Evolutionary conservation across 108 stramenopile genomes (phyloP).

Genomic region (Tribonema minus): DNA sequence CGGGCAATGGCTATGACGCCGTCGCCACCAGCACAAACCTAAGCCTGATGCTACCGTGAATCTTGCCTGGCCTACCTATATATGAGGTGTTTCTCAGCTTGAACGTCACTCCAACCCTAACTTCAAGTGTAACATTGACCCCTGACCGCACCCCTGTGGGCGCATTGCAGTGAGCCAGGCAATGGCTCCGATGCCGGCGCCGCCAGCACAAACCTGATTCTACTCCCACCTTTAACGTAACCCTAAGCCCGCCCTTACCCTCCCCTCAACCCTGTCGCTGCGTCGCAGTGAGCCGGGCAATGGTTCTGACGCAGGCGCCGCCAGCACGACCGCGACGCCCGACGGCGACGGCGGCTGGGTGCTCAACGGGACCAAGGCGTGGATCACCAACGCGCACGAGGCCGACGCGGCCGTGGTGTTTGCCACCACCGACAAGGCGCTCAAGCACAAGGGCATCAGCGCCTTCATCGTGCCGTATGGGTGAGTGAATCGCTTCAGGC

Average conservation of each 20-base stretch:
- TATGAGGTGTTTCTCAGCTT: too few relatives aligned
- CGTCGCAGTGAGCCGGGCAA: conserved; percentile 78
- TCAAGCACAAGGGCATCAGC: conserved; percentile 77
- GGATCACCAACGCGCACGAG: conserved; percentile 96
- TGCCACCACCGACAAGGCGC: conserved; percentile 90
- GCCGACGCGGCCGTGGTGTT: conserved; percentile 84
- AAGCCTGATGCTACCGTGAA: too few relatives aligned
- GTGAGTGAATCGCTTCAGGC: not conserved
- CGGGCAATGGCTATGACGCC: conserved; percentile 65
- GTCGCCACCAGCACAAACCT: too few relatives aligned
- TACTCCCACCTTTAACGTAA: too few relatives aligned
- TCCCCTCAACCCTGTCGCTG: too few relatives aligned
- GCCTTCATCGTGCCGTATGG: not conserved
- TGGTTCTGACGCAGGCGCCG: conserved; percentile 88
- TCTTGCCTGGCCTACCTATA: too few relatives aligned
- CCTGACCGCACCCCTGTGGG: too few relatives aligned
- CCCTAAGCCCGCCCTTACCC: too few relatives aligned
- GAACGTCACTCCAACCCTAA: too few relatives aligned
- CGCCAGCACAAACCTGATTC: too few relatives aligned
- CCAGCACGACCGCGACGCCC: conserved; percentile 72
- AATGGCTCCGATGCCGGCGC: conserved; percentile 69
- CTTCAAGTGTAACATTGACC: too few relatives aligned
- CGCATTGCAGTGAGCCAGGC: too few relatives aligned
- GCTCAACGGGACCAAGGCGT: conserved; percentile 95
- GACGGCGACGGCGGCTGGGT: conserved; percentile 75